These are phyloP conservation scores for Trichoderma koningii DNA, from an alignment of 2,329 filamentous ascomycete genomes.

Conservation along the genomic window DNA sequence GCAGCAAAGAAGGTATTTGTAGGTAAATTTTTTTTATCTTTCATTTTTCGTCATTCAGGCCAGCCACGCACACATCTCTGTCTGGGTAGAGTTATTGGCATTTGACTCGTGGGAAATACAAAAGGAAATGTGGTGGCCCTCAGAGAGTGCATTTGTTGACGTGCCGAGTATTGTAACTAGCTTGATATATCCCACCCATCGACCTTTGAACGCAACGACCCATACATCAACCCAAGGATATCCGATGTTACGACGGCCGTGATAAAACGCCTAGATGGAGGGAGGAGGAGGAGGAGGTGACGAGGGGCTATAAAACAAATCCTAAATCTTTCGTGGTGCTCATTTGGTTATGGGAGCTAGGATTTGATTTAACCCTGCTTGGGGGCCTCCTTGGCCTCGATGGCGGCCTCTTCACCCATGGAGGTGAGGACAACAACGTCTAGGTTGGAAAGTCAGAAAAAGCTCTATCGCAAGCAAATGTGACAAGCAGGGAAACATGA, in stretches of 20 bases:
- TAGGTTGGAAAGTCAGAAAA: slow-evolving; percentile 44
- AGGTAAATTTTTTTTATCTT: slow-evolving; percentile 20
- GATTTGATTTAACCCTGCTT: slow-evolving; percentile 27
- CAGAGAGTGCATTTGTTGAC: slow-evolving; percentile 30
- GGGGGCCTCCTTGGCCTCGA: slow-evolving; percentile 94
- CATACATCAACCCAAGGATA: slow-evolving; percentile 44
- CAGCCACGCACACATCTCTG: slow-evolving; percentile 38
- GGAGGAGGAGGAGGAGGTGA: slow-evolving; percentile 32
- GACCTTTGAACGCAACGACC: slow-evolving; percentile 45
- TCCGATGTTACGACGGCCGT: slow-evolving; percentile 42
- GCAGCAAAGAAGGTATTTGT: slow-evolving; percentile 13
- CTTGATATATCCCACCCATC: slow-evolving; percentile 50
- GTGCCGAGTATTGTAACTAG: slow-evolving; percentile 43
- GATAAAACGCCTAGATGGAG: slow-evolving; percentile 35
- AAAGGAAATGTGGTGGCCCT: slow-evolving; percentile 40
- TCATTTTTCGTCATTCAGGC: slow-evolving; percentile 34
- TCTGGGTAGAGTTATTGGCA: slow-evolving; percentile 37
- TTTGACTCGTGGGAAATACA: slow-evolving; percentile 40
- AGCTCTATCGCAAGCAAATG: background rate
- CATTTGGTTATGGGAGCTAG: slow-evolving; percentile 13
- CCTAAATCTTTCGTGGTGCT: slow-evolving; percentile 32
- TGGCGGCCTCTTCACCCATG: slow-evolving; percentile 92
- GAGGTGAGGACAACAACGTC: slow-evolving; percentile 90
- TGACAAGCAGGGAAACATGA: slow-evolving; percentile 32
- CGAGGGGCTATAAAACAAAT: slow-evolving; percentile 35